Percentiles rank a stretch among this genome's conserved stretches.
These are phyloP conservation scores for Citrus sinensis DNA, from an alignment of 345 rosid genomes.

Conservation along the genomic window DVS_A1.0 CM039165.1:31458501-31459000, in stretches of 20 bases:
- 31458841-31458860: no score
- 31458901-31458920: background rate
- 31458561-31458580: no score
- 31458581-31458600: no score
- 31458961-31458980: background rate
- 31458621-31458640: no score
- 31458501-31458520: no score
- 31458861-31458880: background rate
- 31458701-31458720: background rate
- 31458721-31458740: background rate
- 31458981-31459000: background rate
- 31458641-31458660: background rate
- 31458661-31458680: background rate
- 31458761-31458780: background rate
- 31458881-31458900: constrained; percentile 5
- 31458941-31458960: background rate
- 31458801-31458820: no score
- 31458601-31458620: no score
- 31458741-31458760: background rate
- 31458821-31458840: no score
- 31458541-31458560: no score
- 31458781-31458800: no score
- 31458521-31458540: no score
- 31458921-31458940: constrained; percentile 8
- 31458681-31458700: background rate